Evolutionary conservation across 1,284 basidiomycete species (phyloP), one percentile per base, ranked within the genome.

Genomic region (Coniferiporia weirii): DNA sequence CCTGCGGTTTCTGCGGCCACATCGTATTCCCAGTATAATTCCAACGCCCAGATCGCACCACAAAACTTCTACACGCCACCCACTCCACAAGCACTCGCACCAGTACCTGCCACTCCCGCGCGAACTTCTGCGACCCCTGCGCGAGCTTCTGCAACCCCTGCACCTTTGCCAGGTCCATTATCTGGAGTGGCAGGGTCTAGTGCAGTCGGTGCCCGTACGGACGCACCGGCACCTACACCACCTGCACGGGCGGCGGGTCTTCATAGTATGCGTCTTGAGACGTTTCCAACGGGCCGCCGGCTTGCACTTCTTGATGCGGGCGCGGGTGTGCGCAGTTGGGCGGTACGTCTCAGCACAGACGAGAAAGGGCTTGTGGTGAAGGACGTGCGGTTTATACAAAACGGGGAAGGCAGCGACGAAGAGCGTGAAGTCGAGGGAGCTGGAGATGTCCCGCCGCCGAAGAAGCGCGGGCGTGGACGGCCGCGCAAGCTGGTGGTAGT

Each of bases 261-360:
- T 59, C 79, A 78, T 61, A 76, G 75, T 36, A 75, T 85, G 22
- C 73, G 71, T 27, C 64, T 89, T 50, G 75, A 72, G 13, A 77
- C 83, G n/a, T 73, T 81, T 49, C 85, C 86, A 4, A 73, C 74
- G 13, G 83, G 81, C 27, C 77, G 89, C 47, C 72, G 74, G 19
- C 70, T 90, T 38, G 72, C 72, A 36, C 71, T 89, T 40, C 45
- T 64, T 44, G 81, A 88, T 65, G 72, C 81, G 60, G 74, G 74
- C 47, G 83, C 87, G 56, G 84, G 86, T 15, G 87, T 89, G 45
- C 81, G 79, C 68, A 79, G 72, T 49, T 89, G 87, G 87, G 80
- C 81, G 2, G 70, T 89, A 69, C 76, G 82, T 50, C 73, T 91
- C 36, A 72, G 73, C 13, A 72, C 73, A 2, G 75, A 75, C 6